phyloP scores from a whole-genome alignment of 768 basidiomycete genomes.

The Termitomyces sp. region DNA sequence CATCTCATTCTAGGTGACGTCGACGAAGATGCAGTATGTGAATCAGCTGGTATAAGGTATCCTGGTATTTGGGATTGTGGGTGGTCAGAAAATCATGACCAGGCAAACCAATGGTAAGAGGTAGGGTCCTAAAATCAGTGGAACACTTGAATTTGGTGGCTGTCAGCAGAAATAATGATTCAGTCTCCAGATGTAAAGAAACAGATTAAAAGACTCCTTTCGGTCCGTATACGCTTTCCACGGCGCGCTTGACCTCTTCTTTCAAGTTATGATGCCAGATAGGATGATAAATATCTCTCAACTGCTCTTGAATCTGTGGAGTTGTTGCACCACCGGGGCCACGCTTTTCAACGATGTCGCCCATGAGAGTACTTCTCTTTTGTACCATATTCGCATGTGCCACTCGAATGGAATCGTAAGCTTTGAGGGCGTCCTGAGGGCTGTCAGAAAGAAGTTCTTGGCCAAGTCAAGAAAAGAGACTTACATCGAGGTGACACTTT shows the following conservation, averaged over 20 bases:
- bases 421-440: conserved; percentile 37
- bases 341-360: conserved; percentile 41
- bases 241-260: conserved; percentile 33
- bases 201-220: neutral
- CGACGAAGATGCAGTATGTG: conserved; percentile 24
- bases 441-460: neutral
- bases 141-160: too few relatives aligned
- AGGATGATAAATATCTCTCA: conserved; percentile 40
- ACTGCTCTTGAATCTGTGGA: conserved; percentile 28
- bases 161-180: too few relatives aligned
- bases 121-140: conserved; percentile 33
- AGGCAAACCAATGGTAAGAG: conserved; percentile 49
- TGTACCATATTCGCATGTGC: conserved; percentile 50
- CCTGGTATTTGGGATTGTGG: conserved; percentile 34
- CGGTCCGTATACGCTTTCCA: conserved; percentile 13
- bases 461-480: neutral
- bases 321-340: conserved; percentile 27
- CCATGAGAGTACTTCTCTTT: conserved; percentile 34
- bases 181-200: neutral
- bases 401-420: conserved; percentile 41
- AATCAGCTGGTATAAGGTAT: too few relatives aligned
- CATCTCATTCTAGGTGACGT: neutral
- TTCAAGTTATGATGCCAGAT: conserved; percentile 49
- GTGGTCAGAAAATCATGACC: conserved; percentile 32
- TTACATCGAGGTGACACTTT: conserved; percentile 38